Evolutionary conservation across 2,329 filamentous ascomycete genomes (phyloP).

Genomic region (Emergomyces orientalis): DNA sequence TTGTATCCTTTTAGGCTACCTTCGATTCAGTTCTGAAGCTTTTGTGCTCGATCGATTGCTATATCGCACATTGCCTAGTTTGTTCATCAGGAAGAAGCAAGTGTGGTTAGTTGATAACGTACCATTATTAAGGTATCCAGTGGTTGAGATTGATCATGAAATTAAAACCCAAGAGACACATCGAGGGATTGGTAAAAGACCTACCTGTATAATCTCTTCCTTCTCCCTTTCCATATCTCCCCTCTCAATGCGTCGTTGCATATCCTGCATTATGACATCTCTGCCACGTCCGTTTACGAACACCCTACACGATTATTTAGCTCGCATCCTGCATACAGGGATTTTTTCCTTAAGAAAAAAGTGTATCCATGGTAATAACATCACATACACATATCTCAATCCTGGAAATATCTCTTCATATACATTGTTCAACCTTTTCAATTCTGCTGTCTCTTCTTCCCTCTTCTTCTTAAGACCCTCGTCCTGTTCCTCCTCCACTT

Average conservation of each 20-base stretch:
- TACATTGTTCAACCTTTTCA: slow-evolving; percentile 59
- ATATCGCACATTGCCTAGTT: slow-evolving; percentile 78
- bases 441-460: slow-evolving; percentile 28
- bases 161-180: slow-evolving; percentile 7
- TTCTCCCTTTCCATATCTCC: slow-evolving; percentile 60
- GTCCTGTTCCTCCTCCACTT: slow-evolving; percentile 31
- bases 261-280: slow-evolving; percentile 69
- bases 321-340: slow-evolving; percentile 8
- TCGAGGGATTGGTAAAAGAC: slow-evolving; percentile 18
- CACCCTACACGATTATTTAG: slow-evolving; percentile 40
- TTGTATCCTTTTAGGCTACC: slow-evolving; percentile 10
- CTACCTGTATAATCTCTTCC: slow-evolving; percentile 62
- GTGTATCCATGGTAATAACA: neutral
- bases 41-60: slow-evolving; percentile 65
- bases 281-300: slow-evolving; percentile 79
- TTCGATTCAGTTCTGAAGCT: slow-evolving; percentile 36
- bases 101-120: neutral
- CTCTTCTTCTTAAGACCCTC: slow-evolving; percentile 14
- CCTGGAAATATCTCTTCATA: slow-evolving; percentile 79
- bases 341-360: neutral
- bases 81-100: neutral
- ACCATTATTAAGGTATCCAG: neutral
- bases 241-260: slow-evolving; percentile 62
- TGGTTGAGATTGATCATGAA: slow-evolving; percentile 5
- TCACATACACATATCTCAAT: slow-evolving; percentile 63